Conservation (phyloP, 345 rosid species). For the Angophora floribunda region DNA sequence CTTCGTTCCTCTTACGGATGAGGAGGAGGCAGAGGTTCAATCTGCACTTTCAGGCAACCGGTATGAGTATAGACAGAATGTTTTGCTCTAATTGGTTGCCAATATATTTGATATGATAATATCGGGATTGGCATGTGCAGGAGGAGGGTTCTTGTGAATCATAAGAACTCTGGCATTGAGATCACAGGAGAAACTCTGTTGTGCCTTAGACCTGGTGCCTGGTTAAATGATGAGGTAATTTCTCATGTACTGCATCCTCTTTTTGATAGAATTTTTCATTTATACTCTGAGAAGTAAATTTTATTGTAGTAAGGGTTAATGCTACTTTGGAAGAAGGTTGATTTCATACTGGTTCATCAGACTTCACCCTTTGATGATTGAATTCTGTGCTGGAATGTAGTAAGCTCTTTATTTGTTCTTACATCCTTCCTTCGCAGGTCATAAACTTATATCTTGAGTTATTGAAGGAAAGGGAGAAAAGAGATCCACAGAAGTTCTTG, state of each 20-base stretch:
- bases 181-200: constrained; percentile 55
- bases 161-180: constrained; percentile 56
- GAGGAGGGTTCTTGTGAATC: constrained; percentile 45
- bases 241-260: not conserved
- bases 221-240: constrained; percentile 97
- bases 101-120: not conserved
- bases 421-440: constrained; percentile 38
- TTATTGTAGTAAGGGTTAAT: not conserved
- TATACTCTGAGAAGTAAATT: not conserved
- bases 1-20: constrained; percentile 63
- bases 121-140: constrained; percentile 19
- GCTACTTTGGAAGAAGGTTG: not conserved
- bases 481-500: constrained; percentile 76
- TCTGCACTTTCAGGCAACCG: constrained; percentile 39
- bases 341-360: not conserved
- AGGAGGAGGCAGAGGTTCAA: constrained; percentile 53
- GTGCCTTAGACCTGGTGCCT: constrained; percentile 67
- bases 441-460: constrained; percentile 80
- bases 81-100: not conserved
- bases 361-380: not conserved
- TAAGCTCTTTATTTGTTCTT: constrained; percentile 4
- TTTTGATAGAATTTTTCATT: not conserved
- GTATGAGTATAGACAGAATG: constrained; percentile 18
- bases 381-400: not conserved
- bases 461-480: constrained; percentile 89